A percentile compares a stretch with the other conserved stretches of the same genome.
phyloP scores from a whole-genome alignment of 192 early-diverging fungal genomes.

The Coemansia pectinata region DNA sequence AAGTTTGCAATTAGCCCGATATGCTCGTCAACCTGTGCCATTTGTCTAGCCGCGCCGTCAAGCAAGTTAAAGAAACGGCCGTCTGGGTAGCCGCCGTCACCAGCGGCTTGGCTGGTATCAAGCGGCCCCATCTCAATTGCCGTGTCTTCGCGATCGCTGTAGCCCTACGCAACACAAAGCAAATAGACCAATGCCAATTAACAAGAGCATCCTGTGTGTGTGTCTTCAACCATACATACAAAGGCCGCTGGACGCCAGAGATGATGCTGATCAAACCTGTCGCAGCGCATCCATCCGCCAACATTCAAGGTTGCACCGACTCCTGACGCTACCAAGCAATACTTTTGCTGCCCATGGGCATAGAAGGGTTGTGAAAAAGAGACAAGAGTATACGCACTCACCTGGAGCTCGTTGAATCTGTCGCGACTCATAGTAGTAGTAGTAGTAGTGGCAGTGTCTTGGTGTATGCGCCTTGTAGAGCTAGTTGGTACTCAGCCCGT shows the following conservation, averaged over 20 bases:
- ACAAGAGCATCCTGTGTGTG: neutral
- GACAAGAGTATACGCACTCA: slow-evolving; percentile 12
- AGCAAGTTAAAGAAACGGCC: slow-evolving; percentile 47
- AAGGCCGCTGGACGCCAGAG: neutral
- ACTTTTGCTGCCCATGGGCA: neutral
- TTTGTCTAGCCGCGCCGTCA: slow-evolving; percentile 32
- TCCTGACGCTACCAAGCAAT: neutral
- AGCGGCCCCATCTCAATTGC: slow-evolving; percentile 45
- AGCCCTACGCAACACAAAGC: slow-evolving; percentile 22
- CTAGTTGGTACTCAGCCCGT: neutral
- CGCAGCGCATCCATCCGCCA: neutral
- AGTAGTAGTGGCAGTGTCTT: neutral
- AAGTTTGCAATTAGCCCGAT: slow-evolving; percentile 41
- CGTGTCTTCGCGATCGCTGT: slow-evolving; percentile 36
- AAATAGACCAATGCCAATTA: neutral
- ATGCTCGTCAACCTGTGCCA: slow-evolving; percentile 39
- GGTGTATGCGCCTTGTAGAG: neutral
- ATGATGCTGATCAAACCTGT: neutral
- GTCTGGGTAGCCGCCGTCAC: slow-evolving; percentile 11
- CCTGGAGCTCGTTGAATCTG: slow-evolving; percentile 53
- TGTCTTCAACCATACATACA: neutral
- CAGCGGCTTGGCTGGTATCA: slow-evolving; percentile 13
- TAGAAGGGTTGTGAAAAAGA: neutral
- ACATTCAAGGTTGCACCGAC: neutral
- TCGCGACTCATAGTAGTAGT: slow-evolving; percentile 45